Evolutionary conservation across 2,329 filamentous ascomycete species (phyloP), one percentile per base, ranked within the genome.

Genomic region (Harringtonia aguacate): DNA sequence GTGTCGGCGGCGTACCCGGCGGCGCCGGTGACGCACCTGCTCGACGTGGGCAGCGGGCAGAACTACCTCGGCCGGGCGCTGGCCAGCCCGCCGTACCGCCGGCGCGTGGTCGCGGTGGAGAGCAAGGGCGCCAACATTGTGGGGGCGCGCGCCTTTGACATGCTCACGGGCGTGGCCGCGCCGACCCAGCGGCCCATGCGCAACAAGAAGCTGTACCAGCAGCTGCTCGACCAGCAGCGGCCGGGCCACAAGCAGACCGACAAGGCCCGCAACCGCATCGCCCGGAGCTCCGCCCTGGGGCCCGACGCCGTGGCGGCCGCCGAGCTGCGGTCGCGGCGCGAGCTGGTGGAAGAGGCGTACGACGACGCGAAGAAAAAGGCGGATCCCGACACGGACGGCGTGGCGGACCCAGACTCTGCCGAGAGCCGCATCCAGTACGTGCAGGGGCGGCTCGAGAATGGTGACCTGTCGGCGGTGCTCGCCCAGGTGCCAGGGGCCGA

Each of bases 31-130:
- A 86, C 87, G 0, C 89, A 97, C 64, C 79, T 95, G 46, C 82
- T 97, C 39, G 92, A 98, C 63, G 95, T 97, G 61, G 92, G 92
- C 24, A 95, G 88, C 43, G 92, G 92, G 0, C 90, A 97, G 61
- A 97, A 95, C 58, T 98, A 98, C 57, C 78, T 98, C 4, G 90
- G 92, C 1, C 76, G 92, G 37, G 84, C 86, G 1, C 69, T 98
- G 46, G 90, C 90, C 14, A 87, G 83, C 49, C 72, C 81, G 43
- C 88, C 89, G 1, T 95, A 94, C 64, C 86, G 89, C 56, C 80
- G 81, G 55, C 79, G 88, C 52, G 84, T 97, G 36, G 79, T 97
- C 44, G 92, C 90, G 2, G 87, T 98, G 29, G 92, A 98, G 63
- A 85, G 87, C 46, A 80, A 81, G 50, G 81, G 86, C 55, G 79